Evolutionary conservation across 208 protist species (phyloP), one percentile per base, ranked within the genome.

Genomic region (Crithidia brevicula): DNA sequence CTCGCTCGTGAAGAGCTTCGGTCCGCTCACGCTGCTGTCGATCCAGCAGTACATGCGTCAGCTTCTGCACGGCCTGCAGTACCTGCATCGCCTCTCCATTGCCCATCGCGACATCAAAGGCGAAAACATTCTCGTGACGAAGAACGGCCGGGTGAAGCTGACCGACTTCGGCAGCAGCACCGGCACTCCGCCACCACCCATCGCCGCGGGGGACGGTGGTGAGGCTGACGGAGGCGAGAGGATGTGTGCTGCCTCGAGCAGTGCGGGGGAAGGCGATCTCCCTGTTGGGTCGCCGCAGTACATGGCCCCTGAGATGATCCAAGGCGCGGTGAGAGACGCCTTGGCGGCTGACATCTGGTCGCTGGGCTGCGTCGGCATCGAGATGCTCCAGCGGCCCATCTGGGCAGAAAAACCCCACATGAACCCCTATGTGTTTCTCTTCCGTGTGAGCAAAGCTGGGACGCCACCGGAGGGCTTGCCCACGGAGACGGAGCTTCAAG

Each of bases 31-130:
- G 20, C 72, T 90, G 45, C 59, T 83, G 13, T 69, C 83, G 16
- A 91, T 90, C 36, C 86, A 88, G 74, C 74, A 79, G 50, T 95
- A 91, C 80, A 82, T 93, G 75, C 71, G 45, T 0, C 84, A 94
- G 45, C 84, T 93, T n/a, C 42, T 96, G 3, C 60, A 50, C 34
- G 91, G 86, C 1, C 72, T 96, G 47, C 42, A 68, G 42, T 78
- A 96, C 78, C 67, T 96, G 30, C 91, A 96, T 54, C 33, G 72
- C 42, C 79, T 85, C 58, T 63, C 60, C 20, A 91, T 96, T 69
- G 81, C 93, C 11, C 91, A 96, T 50, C 80, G 77, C 46, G 91
- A 96, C 56, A 79, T 96, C 45, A 96, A 96, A 66, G 79, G 79
- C 0, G 88, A 85, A 38, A 94, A 94, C 64, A 85, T 94, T 20